Evolutionary conservation across 306 rosid genomes (phyloP), one percentile per base, ranked within the genome.

Genomic region (Dalbergia cochinchinensis): DNA sequence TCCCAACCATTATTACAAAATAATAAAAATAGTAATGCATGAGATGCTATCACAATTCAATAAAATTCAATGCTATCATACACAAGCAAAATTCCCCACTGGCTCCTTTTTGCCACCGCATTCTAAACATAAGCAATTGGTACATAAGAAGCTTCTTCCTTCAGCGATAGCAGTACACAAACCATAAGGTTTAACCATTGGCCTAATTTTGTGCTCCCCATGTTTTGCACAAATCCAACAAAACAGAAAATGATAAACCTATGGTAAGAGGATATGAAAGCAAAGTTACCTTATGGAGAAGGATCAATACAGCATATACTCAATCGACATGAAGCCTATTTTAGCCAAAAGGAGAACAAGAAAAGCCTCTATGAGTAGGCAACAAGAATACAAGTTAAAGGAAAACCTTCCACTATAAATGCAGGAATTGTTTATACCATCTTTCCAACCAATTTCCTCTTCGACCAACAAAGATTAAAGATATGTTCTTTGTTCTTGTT

Each of bases 81-180:
- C 37, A 37, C 8, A 48, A 45, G 54, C n/a, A 79, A 20, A 69
- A n/a, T n/a, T 82, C 83, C 94, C 88, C 79, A 95, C 98, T 97
- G 1, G 96, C 99, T 83, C 99, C 99, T 86, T 85, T n/a, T 93
- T 53, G 90, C 73, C 26, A 89, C 90, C 4, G 98, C 98, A 9
- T 34, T 83, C 47, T 82, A 51, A 66, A 93, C 84, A 62, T 66
- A 88, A 80, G 97, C 90, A 59, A 95, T 90, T 64, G 87, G 91
- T 16, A 95, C 94, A 75, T 80, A 85, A 81, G 74, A 54, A 68
- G 89, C 89, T 57, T 87, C 91, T 50, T 78, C 71, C 80, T 77
- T 82, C 67, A 93, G 70, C 64, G 87, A 82, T 57, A 88, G 44
- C 57, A 83, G 76, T 7, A 73, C 64, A 71, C 78, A 88, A 50